Percentiles rank a stretch among this genome's conserved stretches.
phyloP scores from a whole-genome alignment of 768 basidiomycete species.

The Plicaturopsis crispa region DNA sequence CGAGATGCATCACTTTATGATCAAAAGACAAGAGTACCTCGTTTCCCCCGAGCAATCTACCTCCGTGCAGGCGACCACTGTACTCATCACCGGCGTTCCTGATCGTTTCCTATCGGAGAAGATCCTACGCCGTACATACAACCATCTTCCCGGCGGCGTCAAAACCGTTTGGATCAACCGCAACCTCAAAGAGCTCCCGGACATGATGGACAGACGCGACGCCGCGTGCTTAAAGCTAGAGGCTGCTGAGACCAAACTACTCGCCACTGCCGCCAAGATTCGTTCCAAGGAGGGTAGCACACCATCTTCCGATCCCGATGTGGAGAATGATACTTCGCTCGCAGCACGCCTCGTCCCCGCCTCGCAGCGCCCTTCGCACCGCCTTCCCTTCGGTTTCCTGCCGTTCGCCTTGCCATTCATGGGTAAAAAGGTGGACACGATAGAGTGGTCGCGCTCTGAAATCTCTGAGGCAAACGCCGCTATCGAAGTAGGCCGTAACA shows the following conservation, averaged over 20 bases:
- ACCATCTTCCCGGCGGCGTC: slow-evolving; percentile 85
- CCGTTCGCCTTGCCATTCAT: slow-evolving; percentile 13
- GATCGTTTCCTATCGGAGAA: slow-evolving; percentile 64
- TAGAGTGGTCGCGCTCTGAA: slow-evolving; percentile 84
- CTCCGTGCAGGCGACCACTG: slow-evolving; percentile 81
- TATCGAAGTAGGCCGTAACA: slow-evolving; percentile 42
- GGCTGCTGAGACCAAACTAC: slow-evolving; percentile 69
- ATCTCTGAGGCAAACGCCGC: slow-evolving; percentile 49
- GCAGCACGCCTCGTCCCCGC: background rate
- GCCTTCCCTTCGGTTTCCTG: background rate
- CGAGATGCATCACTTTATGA: slow-evolving; percentile 79
- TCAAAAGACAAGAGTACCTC: slow-evolving; percentile 75
- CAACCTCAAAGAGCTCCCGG: slow-evolving; percentile 74
- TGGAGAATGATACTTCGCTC: background rate
- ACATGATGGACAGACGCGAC: slow-evolving; percentile 68
- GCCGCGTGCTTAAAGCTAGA: slow-evolving; percentile 77
- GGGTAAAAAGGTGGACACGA: slow-evolving; percentile 88
- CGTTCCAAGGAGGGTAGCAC: slow-evolving; percentile 32
- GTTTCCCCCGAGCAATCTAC: slow-evolving; percentile 65
- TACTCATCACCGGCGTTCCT: slow-evolving; percentile 89
- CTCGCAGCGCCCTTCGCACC: background rate
- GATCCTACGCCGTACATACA: slow-evolving; percentile 61
- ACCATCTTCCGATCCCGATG: background rate
- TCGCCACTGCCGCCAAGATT: slow-evolving; percentile 72
- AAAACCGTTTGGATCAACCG: slow-evolving; percentile 89